Evolutionary conservation across 306 rosid species (phyloP).

Genomic region (Sicyos edulis): DNA sequence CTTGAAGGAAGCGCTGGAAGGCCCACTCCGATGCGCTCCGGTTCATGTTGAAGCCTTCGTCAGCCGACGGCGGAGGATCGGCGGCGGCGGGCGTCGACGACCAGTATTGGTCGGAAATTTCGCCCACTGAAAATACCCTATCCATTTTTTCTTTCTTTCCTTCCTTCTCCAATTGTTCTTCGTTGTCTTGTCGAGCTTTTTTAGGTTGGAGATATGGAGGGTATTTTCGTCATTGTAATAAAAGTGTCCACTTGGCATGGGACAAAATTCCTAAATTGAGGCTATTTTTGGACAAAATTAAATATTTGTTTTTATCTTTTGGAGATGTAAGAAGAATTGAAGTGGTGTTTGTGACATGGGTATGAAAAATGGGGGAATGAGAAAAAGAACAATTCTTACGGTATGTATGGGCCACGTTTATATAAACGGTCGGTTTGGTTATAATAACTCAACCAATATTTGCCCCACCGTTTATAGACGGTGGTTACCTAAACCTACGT

Average conservation of each 20-base stretch:
- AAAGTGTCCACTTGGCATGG: background rate
- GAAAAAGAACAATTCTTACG: too few species aligned
- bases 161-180: background rate
- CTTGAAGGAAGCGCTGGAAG: constrained; percentile 61
- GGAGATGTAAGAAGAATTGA: too few species aligned
- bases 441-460: too few species aligned
- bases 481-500: too few species aligned
- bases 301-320: too few species aligned
- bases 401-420: too few species aligned
- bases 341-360: too few species aligned
- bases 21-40: constrained; percentile 89
- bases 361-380: too few species aligned
- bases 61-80: constrained; percentile 11
- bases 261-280: background rate
- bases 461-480: too few species aligned
- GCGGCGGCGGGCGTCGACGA: constrained; percentile 25
- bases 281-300: background rate
- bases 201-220: background rate
- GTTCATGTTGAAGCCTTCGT: constrained; percentile 43
- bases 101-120: constrained; percentile 66
- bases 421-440: too few species aligned
- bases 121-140: constrained; percentile 68
- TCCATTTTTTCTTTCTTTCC: constrained; percentile 49
- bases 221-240: background rate
- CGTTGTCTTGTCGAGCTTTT: background rate